A percentile compares a stretch with the other conserved stretches of the same genome.
Conservation (phyloP, 2,329 filamentous ascomycete genomes). For the Huntiella omanensis region DNA sequence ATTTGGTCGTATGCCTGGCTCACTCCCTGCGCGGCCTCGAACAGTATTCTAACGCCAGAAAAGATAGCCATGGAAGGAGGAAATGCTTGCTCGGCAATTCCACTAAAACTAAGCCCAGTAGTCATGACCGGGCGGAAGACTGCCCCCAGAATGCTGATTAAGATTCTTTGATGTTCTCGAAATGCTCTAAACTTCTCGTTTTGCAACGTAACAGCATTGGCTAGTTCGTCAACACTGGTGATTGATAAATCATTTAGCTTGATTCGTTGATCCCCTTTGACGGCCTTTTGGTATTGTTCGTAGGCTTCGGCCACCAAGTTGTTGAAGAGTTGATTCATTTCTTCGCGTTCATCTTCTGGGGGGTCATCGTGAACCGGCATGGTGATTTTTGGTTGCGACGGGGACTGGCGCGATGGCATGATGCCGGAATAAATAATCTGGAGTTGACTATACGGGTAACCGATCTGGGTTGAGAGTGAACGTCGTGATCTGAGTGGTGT, state of each 20-base stretch:
- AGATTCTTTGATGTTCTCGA: constrained; percentile 9
- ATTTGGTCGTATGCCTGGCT: constrained; percentile 27
- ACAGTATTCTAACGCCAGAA: constrained; percentile 23
- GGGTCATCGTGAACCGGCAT: neutral
- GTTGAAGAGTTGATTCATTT: constrained; percentile 11
- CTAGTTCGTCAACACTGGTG: constrained; percentile 9
- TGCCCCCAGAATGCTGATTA: constrained; percentile 11
- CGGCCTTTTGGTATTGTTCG: constrained; percentile 8
- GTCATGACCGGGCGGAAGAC: constrained; percentile 21
- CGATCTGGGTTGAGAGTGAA: too few species aligned
- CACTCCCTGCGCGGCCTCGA: constrained; percentile 26
- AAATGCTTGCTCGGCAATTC: constrained; percentile 21
- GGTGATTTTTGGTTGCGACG: neutral
- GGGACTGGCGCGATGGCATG: too few species aligned
- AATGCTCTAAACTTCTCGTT: constrained; percentile 12
- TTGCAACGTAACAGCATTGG: constrained; percentile 8
- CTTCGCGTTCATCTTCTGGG: constrained; percentile 2
- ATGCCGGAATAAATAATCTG: too few species aligned
- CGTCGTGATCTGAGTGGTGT: too few species aligned
- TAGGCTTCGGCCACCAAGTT: constrained; percentile 11
- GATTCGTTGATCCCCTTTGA: constrained; percentile 3
- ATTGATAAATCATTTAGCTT: constrained; percentile 9
- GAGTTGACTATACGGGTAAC: too few species aligned
- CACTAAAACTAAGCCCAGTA: constrained; percentile 21
- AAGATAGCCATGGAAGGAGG: constrained; percentile 24